phyloP scores from a whole-genome alignment of 148 eudicot genomes.

The Cornus kousa region DNA sequence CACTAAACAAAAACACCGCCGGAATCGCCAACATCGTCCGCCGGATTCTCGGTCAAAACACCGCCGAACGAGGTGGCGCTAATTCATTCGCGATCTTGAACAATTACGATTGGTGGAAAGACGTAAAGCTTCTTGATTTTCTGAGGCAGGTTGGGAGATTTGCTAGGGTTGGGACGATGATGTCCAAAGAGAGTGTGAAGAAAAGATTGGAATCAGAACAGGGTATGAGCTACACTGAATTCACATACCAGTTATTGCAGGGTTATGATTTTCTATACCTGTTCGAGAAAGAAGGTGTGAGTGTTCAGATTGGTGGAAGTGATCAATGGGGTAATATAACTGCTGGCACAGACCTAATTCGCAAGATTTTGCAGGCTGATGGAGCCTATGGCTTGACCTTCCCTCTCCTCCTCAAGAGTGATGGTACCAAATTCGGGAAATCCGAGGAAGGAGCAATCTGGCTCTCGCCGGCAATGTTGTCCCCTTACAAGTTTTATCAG shows the following conservation, averaged over 20 bases:
- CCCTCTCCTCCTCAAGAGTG: conserved; percentile 78
- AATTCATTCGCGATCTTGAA: conserved; percentile 48
- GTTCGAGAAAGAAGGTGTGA: conserved; percentile 50
- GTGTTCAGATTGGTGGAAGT: conserved; percentile 87
- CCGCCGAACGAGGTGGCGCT: not conserved
- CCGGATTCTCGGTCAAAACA: conserved; percentile 36
- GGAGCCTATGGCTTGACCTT: conserved; percentile 78
- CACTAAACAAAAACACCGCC: conserved; percentile 44
- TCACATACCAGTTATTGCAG: conserved; percentile 79
- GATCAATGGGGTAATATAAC: conserved; percentile 98
- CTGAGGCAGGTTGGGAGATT: conserved; percentile 59
- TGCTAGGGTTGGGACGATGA: conserved; percentile 84
- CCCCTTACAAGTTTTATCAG: conserved; percentile 88
- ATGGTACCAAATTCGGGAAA: conserved; percentile 85
- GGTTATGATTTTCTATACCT: conserved; percentile 82
- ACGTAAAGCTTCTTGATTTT: conserved; percentile 70
- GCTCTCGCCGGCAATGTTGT: conserved; percentile 67
- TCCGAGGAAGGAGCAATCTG: conserved; percentile 90
- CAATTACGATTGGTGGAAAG: conserved; percentile 97
- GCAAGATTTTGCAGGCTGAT: conserved; percentile 48
- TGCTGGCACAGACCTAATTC: conserved; percentile 83
- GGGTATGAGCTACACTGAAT: conserved; percentile 89
- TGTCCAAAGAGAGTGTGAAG: conserved; percentile 80
- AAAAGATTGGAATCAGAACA: conserved; percentile 70
- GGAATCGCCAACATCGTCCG: conserved; percentile 42